These are phyloP conservation scores for Groenewaldozyma auringiensis DNA, from an alignment of 1,139 yeast genomes.

Conservation along the genomic window DNA sequence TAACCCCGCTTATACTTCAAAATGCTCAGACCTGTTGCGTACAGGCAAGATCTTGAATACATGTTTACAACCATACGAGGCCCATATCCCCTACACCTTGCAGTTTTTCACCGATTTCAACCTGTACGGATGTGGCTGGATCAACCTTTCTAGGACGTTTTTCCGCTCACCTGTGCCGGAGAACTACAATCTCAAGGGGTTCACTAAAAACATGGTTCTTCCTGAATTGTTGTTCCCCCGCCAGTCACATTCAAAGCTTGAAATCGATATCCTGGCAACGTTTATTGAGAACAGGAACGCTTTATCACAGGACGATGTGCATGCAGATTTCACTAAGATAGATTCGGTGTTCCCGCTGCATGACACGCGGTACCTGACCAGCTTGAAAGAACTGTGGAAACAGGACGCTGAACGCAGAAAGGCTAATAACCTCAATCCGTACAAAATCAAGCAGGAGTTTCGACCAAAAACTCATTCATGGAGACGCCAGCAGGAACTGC, in stretches of 20 bases:
- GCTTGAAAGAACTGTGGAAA: constrained; percentile 53
- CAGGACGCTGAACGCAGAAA: constrained; percentile 49
- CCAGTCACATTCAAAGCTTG: constrained; percentile 56
- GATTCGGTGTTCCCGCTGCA: constrained; percentile 14
- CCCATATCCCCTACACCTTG: constrained; percentile 68
- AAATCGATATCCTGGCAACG: constrained; percentile 57
- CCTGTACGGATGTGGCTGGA: constrained; percentile 77
- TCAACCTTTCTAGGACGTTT: constrained; percentile 32
- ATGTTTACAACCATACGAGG: constrained; percentile 51
- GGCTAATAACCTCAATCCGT: constrained; percentile 1
- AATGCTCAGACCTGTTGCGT: constrained; percentile 54
- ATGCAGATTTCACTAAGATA: constrained; percentile 42
- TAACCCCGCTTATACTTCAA: constrained; percentile 52
- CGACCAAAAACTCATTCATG: constrained; percentile 4
- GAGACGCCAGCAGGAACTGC: constrained; percentile 10
- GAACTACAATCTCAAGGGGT: not conserved
- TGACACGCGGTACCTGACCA: constrained; percentile 40
- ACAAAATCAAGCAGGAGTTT: constrained; percentile 7
- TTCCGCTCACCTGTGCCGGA: constrained; percentile 16
- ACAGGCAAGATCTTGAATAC: constrained; percentile 38
- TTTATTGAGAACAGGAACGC: constrained; percentile 49
- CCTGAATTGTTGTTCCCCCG: constrained; percentile 34
- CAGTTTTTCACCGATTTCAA: constrained; percentile 83
- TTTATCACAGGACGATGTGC: constrained; percentile 42
- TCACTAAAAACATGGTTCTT: constrained; percentile 7